A percentile compares a stretch with the other conserved stretches of the same genome.
phyloP scores from a whole-genome alignment of 176 grass and related monocot genomes.

The Eremochloa ophiuroides region DNA sequence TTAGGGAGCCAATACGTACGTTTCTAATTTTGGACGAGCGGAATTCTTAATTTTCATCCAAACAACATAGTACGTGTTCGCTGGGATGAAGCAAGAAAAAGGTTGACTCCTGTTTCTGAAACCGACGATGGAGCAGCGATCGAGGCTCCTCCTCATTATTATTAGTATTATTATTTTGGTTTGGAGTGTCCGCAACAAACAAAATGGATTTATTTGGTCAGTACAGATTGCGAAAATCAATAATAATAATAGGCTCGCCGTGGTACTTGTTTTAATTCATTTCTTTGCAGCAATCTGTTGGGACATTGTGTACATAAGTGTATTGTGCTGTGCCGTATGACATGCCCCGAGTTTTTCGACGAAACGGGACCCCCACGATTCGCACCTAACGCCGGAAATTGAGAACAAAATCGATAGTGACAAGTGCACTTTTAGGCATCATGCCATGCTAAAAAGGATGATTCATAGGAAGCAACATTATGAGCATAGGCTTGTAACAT shows the following conservation, averaged over 20 bases:
- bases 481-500: slow-evolving; percentile 26
- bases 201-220: slow-evolving; percentile 13
- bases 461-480: slow-evolving; percentile 26
- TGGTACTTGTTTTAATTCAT: neutral
- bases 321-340: slow-evolving; percentile 22
- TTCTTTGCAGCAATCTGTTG: neutral
- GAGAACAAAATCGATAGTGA: slow-evolving; percentile 22
- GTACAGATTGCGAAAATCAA: neutral
- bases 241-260: neutral
- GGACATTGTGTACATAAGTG: neutral
- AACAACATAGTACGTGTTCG: too few relatives aligned
- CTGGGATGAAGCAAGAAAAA: too few relatives aligned
- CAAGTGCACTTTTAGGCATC: slow-evolving; percentile 34
- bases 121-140: too few relatives aligned
- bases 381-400: slow-evolving; percentile 48
- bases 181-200: neutral
- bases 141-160: neutral
- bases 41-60: neutral
- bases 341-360: slow-evolving; percentile 39
- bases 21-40: neutral
- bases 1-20: neutral
- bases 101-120: neutral
- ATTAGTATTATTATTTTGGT: neutral
- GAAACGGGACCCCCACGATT: slow-evolving; percentile 28
- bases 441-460: slow-evolving; percentile 1